Base-by-base conservation (phyloP, 352 stramenopile species). In the Globisporangium recalcitrans region DNA sequence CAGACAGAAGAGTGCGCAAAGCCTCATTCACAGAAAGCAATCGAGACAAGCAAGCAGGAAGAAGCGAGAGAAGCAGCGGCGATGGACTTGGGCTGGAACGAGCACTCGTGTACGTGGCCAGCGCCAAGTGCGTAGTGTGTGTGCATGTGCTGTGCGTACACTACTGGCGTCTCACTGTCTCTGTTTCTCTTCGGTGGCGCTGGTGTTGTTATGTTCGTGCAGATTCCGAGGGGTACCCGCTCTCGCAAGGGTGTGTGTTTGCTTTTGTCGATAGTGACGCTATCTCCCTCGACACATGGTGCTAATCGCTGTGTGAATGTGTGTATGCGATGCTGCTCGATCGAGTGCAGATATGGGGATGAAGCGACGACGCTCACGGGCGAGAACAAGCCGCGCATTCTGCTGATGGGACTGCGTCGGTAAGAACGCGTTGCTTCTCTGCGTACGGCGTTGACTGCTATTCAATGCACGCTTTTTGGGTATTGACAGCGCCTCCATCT, bases 381-480 rank as follows among this genome's bases (percentile, higher is more conserved):
- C 38, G 86, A 95, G 63, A 96, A 96, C 72, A 93, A 93, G 65
- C 96, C 97, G 11, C 86, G 95, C 24, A 98, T 99, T 67, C 73
- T 99, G 27, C 82, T 99, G 52, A 99, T 99, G 96, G 97, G 97
- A 4, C 88, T 98, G 44, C 87, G 96, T 58, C 80, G 89, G 85
- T 93, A 56, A 31, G 52, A 1, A 21, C 13, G 6, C 1, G 13
- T 3, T 13, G 3, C 3, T 38, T 22, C n/a, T 13, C 22, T 32
- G 22, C 4, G 24, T 21, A 36, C 10, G 1, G 16, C 14, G n/a
- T n/a, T n/a, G n/a, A n/a, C n/a, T n/a, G n/a, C n/a, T n/a, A n/a
- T n/a, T n/a, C n/a, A n/a, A n/a, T 7, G 26, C 48, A 24, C 22
- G 7, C 1, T 21, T 21, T 46, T 16, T 21, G 38, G 10, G 38